Conservation (phyloP, 257 asterid species). For the Nicotiana undulata region DNA sequence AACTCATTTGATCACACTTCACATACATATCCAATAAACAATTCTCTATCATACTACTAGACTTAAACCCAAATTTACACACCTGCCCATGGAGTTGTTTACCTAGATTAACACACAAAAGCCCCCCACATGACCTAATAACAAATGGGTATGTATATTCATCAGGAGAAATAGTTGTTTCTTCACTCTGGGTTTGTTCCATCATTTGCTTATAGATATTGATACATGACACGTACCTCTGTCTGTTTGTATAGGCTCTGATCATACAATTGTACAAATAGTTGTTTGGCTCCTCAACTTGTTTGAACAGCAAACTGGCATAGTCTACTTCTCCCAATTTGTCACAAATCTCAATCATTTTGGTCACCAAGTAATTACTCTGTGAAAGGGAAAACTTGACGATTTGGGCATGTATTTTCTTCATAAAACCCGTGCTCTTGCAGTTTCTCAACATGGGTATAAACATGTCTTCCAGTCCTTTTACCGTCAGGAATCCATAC, state of each 20-base stretch:
- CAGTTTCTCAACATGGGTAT: slow-evolving; percentile 20
- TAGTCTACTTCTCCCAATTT: slow-evolving; percentile 42
- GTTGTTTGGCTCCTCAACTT: slow-evolving; percentile 43
- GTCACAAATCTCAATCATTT: slow-evolving; percentile 67
- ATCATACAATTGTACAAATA: slow-evolving; percentile 55
- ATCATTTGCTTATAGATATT: slow-evolving; percentile 39
- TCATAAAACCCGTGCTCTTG: slow-evolving; percentile 26
- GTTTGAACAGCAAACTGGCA: slow-evolving; percentile 46
- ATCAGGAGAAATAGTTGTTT: slow-evolving; percentile 29
- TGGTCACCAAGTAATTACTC: slow-evolving; percentile 73
- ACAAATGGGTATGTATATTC: slow-evolving; percentile 63
- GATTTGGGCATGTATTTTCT: slow-evolving; percentile 63
- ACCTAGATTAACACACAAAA: slow-evolving; percentile 28
- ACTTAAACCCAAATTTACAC: slow-evolving; percentile 35
- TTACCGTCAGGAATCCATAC: slow-evolving; percentile 28
- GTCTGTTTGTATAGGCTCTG: slow-evolving; percentile 43
- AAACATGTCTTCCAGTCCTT: slow-evolving; percentile 55
- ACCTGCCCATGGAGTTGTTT: slow-evolving; percentile 56
- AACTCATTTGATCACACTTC: slow-evolving; percentile 39
- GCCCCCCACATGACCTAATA: slow-evolving; percentile 63
- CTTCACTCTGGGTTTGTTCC: slow-evolving; percentile 6
- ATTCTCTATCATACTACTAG: slow-evolving; percentile 25
- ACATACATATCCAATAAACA: slow-evolving; percentile 65
- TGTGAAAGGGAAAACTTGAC: slow-evolving; percentile 47
- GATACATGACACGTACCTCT: slow-evolving; percentile 26